A percentile compares a stretch with the other conserved stretches of the same genome.
phyloP scores from a whole-genome alignment of 495 filamentous ascomycete genomes.

The Astrocystis sublimbata region DNA sequence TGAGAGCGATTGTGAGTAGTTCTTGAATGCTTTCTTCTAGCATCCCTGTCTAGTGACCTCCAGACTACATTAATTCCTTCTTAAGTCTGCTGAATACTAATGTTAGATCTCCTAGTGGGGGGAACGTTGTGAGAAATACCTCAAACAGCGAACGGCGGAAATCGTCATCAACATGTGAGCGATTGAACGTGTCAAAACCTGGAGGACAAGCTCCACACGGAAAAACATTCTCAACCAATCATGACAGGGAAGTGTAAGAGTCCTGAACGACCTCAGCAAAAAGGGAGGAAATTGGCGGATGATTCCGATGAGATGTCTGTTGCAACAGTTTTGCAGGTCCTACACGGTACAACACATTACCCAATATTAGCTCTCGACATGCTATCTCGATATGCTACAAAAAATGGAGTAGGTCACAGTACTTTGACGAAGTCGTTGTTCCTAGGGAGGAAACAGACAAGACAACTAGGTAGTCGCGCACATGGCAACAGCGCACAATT shows the following conservation, averaged over 20 bases:
- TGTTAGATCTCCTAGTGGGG: background rate
- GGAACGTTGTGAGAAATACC: background rate
- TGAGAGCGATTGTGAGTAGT: constrained; percentile 1
- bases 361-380: background rate
- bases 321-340: background rate
- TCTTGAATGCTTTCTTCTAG: background rate
- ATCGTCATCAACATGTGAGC: too few species aligned
- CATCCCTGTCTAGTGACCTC: too few species aligned
- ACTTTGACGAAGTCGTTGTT: background rate
- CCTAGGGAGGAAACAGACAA: background rate
- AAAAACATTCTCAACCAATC: background rate
- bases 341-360: background rate
- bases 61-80: too few species aligned
- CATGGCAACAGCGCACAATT: background rate
- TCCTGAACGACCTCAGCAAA: background rate
- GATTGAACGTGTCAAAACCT: background rate
- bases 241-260: background rate
- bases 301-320: background rate
- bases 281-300: background rate
- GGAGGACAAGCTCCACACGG: background rate
- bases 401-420: background rate
- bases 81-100: background rate
- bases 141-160: background rate
- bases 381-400: too few species aligned
- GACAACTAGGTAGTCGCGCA: background rate